Conservation (phyloP, 2,329 filamentous ascomycete species). For the Domatiomyces catenatus region DNA sequence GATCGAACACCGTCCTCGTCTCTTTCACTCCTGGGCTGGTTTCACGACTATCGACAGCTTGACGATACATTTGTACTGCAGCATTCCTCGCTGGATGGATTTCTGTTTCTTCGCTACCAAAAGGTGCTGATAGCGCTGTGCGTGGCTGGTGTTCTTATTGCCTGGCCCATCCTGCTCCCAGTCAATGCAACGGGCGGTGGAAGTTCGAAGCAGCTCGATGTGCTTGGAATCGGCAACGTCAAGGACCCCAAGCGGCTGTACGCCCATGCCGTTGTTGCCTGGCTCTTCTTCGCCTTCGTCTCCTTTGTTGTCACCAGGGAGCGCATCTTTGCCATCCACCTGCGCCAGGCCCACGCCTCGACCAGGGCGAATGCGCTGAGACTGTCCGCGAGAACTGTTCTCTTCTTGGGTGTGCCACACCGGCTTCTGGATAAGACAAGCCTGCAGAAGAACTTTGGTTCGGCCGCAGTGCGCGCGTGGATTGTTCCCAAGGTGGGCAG, state of each 20-base stretch:
- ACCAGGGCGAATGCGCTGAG: conserved; percentile 69
- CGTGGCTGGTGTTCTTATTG: conserved; percentile 65
- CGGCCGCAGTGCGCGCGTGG: conserved; percentile 60
- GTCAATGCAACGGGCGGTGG: conserved; percentile 72
- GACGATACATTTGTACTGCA: conserved; percentile 71
- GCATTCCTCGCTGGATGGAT: conserved; percentile 80
- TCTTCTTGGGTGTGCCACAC: conserved; percentile 72
- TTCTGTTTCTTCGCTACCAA: conserved; percentile 78
- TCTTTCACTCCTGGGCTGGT: conserved; percentile 9
- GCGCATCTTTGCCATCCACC: conserved; percentile 75
- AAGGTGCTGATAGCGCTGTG: conserved; percentile 64
- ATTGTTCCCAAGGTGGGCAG: conserved; percentile 63
- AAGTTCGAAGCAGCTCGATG: conserved; percentile 53
- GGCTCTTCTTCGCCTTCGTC: conserved; percentile 69
- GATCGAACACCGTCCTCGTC: conserved; percentile 17
- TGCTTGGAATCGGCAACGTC: conserved; percentile 68
- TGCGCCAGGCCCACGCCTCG: conserved; percentile 80
- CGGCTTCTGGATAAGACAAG: conserved; percentile 59
- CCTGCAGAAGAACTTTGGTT: conserved; percentile 65
- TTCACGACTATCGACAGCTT: conserved; percentile 34
- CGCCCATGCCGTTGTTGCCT: conserved; percentile 62
- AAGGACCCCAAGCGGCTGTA: conserved; percentile 49
- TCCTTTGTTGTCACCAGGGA: conserved; percentile 78
- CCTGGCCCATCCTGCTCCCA: conserved; percentile 82
- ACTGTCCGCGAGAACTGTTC: conserved; percentile 73